Conservation (phyloP, 371 early-diverging fungal genomes). For the Zychaea mexicana region DNA sequence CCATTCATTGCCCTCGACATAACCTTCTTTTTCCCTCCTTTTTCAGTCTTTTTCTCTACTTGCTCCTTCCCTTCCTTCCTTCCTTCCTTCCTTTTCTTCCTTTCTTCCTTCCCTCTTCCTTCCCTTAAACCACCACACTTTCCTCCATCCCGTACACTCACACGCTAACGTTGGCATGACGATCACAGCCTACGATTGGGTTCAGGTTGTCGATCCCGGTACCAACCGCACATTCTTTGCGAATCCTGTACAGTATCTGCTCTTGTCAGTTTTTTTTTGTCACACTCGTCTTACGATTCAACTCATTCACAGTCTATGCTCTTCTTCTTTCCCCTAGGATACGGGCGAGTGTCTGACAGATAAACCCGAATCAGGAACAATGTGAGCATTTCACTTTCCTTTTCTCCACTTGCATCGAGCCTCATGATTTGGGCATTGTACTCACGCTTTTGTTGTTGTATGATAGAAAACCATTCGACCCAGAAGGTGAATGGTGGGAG, state of each 20-base stretch:
- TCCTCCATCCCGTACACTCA: conserved; percentile 5
- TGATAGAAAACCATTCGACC: conserved; percentile 33
- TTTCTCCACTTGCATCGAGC: background rate
- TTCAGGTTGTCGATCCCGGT: conserved; percentile 19
- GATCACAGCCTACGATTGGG: conserved; percentile 18
- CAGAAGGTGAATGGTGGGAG: conserved; percentile 95
- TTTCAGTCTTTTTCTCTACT: background rate
- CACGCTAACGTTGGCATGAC: conserved; percentile 5
- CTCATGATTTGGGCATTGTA: background rate
- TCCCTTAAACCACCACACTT: no score
- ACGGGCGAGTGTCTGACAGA: conserved; percentile 21
- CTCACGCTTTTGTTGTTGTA: background rate
- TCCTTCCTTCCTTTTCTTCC: background rate
- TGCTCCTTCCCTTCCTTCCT: background rate
- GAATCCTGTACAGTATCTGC: conserved; percentile 13
- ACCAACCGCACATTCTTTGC: conserved; percentile 16
- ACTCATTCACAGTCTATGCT: background rate
- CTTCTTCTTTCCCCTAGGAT: conserved; percentile 9
- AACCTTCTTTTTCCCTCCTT: background rate
- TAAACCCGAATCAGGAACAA: conserved; percentile 16
- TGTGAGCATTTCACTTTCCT: conserved; percentile 6
- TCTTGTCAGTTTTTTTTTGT: background rate
- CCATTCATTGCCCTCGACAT: no score
- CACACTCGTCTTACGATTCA: background rate
- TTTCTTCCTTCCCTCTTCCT: conserved; percentile 3